Conservation (phyloP, 2,329 filamentous ascomycete species). For the Setomelanomma holmii region DNA sequence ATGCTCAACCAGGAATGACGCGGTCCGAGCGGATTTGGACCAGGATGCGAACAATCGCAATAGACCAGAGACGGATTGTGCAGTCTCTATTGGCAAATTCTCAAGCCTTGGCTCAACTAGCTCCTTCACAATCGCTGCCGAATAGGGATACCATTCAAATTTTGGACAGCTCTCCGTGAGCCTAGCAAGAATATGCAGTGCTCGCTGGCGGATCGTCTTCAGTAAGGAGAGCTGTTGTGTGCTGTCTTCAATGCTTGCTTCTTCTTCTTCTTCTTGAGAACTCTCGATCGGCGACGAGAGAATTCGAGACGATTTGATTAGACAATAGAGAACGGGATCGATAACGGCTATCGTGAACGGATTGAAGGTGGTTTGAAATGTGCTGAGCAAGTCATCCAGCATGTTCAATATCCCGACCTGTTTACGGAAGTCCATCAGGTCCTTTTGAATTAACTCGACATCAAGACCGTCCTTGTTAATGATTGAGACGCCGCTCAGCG, state of each 20-base stretch:
- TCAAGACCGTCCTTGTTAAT: slow-evolving; percentile 60
- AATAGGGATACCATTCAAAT: slow-evolving; percentile 76
- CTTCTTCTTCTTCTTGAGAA: slow-evolving; percentile 41
- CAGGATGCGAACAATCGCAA: slow-evolving; percentile 83
- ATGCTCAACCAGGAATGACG: slow-evolving; percentile 72
- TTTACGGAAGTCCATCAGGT: slow-evolving; percentile 73
- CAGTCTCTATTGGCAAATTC: slow-evolving; percentile 82
- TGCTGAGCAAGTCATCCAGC: slow-evolving; percentile 84
- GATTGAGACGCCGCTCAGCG: slow-evolving; percentile 68
- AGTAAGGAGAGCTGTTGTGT: slow-evolving; percentile 60
- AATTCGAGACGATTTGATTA: slow-evolving; percentile 68
- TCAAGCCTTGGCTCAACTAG: slow-evolving; percentile 78
- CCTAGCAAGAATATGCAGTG: slow-evolving; percentile 81
- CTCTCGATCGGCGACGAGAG: slow-evolving; percentile 36
- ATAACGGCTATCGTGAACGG: slow-evolving; percentile 73
- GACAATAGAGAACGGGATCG: slow-evolving; percentile 81
- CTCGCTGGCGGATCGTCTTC: slow-evolving; percentile 71
- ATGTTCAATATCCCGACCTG: slow-evolving; percentile 93
- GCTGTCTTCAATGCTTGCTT: slow-evolving; percentile 36
- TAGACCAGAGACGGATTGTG: slow-evolving; percentile 85
- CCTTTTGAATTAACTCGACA: slow-evolving; percentile 50
- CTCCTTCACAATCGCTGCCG: slow-evolving; percentile 73
- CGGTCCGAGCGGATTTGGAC: slow-evolving; percentile 71
- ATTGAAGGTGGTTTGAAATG: slow-evolving; percentile 76
- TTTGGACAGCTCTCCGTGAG: slow-evolving; percentile 76